Evolutionary conservation across 1,139 yeast species (phyloP).

Genomic region (Geotrichum bryndzae): DNA sequence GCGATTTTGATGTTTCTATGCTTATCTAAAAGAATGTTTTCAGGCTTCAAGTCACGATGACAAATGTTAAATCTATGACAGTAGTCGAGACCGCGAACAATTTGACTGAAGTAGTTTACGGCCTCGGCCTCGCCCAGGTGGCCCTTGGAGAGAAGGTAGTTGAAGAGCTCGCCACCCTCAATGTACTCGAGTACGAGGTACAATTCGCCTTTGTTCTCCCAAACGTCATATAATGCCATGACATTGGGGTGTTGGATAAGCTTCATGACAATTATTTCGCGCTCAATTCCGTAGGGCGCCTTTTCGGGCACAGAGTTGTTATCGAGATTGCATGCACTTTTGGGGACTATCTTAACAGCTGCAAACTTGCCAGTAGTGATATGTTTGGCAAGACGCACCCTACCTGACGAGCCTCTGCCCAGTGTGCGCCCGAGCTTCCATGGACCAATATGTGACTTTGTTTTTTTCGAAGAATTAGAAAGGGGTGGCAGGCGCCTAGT

Average conservation of each 20-base stretch:
- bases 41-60: conserved; percentile 94
- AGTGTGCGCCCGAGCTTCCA: conserved; percentile 92
- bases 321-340: conserved; percentile 47
- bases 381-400: conserved; percentile 88
- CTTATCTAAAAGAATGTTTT: conserved; percentile 79
- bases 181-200: conserved; percentile 86
- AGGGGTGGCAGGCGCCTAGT: conserved; percentile 54
- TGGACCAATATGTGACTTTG: conserved; percentile 81
- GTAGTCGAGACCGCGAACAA: conserved; percentile 83
- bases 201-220: conserved; percentile 94
- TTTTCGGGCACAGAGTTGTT: conserved; percentile 19
- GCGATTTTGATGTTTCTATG: conserved; percentile 89
- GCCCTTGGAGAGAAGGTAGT: conserved; percentile 81
- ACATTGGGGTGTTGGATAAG: conserved; percentile 88
- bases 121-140: conserved; percentile 86
- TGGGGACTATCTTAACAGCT: conserved; percentile 94
- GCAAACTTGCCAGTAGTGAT: conserved; percentile 80
- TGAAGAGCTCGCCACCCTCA: conserved; percentile 95
- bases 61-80: conserved; percentile 87
- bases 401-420: conserved; percentile 92
- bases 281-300: conserved; percentile 82
- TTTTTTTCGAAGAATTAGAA: conserved; percentile 46
- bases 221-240: conserved; percentile 91
- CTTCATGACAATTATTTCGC: conserved; percentile 91
- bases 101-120: conserved; percentile 82